These are phyloP conservation scores for Dimocarpus longan DNA, from an alignment of 345 rosid genomes.

Conservation along the genomic window DNA sequence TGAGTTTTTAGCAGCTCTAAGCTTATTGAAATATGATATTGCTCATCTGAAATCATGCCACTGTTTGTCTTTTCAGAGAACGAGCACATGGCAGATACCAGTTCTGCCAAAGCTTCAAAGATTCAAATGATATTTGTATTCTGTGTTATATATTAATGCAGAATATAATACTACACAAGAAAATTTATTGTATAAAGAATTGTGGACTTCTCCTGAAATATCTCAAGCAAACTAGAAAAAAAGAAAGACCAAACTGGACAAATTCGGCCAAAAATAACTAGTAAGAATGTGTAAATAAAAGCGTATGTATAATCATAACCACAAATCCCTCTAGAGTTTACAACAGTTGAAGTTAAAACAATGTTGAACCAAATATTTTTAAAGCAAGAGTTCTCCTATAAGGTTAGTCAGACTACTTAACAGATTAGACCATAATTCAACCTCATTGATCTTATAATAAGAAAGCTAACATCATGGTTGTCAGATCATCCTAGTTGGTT, in stretches of 20 bases:
- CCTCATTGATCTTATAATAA: background rate
- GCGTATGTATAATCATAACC: background rate
- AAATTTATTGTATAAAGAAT: background rate
- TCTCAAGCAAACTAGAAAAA: background rate
- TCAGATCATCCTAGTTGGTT: background rate
- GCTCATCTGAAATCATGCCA: background rate
- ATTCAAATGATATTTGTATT: background rate
- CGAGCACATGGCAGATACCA: background rate
- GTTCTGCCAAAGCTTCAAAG: conserved; percentile 3
- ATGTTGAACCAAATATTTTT: background rate
- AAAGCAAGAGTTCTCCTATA: background rate
- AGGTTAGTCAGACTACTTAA: background rate
- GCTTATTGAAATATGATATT: background rate
- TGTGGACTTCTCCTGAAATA: background rate
- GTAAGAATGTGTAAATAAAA: background rate
- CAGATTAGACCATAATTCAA: background rate
- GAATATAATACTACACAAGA: background rate
- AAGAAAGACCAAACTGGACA: background rate
- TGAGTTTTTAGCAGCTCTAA: conserved; percentile 3
- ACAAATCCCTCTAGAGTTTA: background rate
- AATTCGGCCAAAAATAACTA: background rate
- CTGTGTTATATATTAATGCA: conserved; percentile 1
- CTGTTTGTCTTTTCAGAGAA: background rate
- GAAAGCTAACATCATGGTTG: background rate
- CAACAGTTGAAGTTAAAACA: background rate